Percentiles rank a stretch among this genome's conserved stretches.
These are phyloP conservation scores for Pseudogymnoascus sp. DNA, from an alignment of 2,329 filamentous ascomycete genomes.

Conservation along the genomic window DNA sequence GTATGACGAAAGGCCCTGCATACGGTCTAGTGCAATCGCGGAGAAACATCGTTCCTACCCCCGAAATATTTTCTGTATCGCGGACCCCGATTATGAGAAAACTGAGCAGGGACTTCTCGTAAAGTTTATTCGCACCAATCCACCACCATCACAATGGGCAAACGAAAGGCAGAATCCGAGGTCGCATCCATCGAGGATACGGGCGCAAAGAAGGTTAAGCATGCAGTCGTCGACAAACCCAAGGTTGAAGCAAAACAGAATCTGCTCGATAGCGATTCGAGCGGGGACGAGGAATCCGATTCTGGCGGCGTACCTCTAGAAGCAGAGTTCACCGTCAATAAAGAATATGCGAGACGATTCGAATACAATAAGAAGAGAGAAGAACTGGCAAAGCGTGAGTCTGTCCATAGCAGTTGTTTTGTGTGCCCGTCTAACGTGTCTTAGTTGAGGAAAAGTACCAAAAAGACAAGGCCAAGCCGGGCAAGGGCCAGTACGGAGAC, in stretches of 20 bases:
- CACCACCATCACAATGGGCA: conserved; percentile 23
- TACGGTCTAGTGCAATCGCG: conserved; percentile 8
- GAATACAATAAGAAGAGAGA: conserved; percentile 97
- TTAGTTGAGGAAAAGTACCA: conserved; percentile 82
- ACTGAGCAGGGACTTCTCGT: conserved; percentile 8
- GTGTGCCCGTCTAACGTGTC: conserved; percentile 19
- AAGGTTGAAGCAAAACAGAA: conserved; percentile 26
- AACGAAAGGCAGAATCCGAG: conserved; percentile 28
- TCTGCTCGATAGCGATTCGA: conserved; percentile 42
- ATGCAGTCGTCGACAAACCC: conserved; percentile 16
- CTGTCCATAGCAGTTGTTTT: conserved; percentile 13
- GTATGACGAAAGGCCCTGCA: conserved; percentile 11
- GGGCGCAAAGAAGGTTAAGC: conserved; percentile 25
- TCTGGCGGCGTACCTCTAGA: conserved; percentile 30
- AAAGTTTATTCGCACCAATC: not conserved
- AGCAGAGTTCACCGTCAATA: conserved; percentile 68
- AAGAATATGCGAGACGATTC: conserved; percentile 80
- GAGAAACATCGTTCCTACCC: conserved; percentile 6
- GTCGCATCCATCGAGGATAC: conserved; percentile 13
- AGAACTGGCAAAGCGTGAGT: conserved; percentile 63
- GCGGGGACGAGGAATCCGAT: conserved; percentile 28
- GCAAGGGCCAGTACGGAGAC: conserved; percentile 36
- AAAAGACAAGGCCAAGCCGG: conserved; percentile 35
- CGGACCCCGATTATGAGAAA: conserved; percentile 6
- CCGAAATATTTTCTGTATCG: conserved; percentile 11